phyloP scores from a whole-genome alignment of 2,329 filamentous ascomycete genomes.

The Dactylonectria estremocensis region DNA sequence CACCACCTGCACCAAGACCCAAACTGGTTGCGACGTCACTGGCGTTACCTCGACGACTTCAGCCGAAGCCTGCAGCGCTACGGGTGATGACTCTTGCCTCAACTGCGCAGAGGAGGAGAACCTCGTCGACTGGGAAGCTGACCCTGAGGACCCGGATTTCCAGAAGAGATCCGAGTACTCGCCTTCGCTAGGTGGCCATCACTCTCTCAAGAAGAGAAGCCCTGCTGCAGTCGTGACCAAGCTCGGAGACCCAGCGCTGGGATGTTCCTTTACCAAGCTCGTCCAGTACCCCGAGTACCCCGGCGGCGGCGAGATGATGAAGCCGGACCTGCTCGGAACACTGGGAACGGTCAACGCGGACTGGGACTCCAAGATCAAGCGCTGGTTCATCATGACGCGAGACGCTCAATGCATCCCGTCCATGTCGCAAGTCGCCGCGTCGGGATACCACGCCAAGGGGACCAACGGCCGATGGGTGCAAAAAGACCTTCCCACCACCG shows the following conservation, averaged over 20 bases:
- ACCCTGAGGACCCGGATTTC: neutral
- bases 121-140: neutral
- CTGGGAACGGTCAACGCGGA: neutral
- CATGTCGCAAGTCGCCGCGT: neutral
- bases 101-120: neutral
- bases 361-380: neutral
- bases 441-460: neutral
- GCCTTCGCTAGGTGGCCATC: neutral
- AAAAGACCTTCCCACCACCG: slow-evolving; percentile 3
- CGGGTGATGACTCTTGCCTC: slow-evolving; percentile 8
- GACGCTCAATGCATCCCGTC: slow-evolving; percentile 7
- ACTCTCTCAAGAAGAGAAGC: neutral
- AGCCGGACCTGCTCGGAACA: neutral
- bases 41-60: slow-evolving; percentile 25
- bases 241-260: neutral
- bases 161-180: too few species aligned
- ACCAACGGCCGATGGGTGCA: neutral
- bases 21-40: slow-evolving; percentile 29
- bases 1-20: slow-evolving; percentile 31
- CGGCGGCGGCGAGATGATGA: neutral
- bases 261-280: neutral
- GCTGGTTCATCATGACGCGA: slow-evolving; percentile 15
- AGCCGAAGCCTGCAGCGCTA: slow-evolving; percentile 22
- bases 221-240: neutral
- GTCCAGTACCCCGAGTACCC: slow-evolving; percentile 15